Percentiles rank a stretch among this genome's conserved stretches.
These are phyloP conservation scores for Wickerhamiella siamensis DNA, from an alignment of 805 yeast species.

Conservation along the genomic window DNA sequence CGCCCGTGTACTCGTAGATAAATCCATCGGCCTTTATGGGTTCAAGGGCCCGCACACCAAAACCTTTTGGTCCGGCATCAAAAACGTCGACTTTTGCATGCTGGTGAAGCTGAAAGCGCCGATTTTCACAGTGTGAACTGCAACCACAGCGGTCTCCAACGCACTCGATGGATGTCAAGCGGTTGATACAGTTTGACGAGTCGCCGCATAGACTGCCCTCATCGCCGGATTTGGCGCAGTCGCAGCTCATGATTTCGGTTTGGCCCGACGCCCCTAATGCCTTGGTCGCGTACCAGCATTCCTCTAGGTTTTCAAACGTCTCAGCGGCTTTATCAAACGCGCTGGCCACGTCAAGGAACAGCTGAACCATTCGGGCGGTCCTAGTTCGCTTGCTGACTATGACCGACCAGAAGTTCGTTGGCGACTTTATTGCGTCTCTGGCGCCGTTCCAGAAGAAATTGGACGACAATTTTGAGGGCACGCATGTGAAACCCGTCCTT, in stretches of 20 bases:
- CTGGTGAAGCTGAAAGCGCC: slow-evolving; percentile 65
- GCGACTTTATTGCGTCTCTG: slow-evolving; percentile 1
- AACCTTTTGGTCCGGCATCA: slow-evolving; percentile 73
- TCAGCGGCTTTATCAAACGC: slow-evolving; percentile 41
- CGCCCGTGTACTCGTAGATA: slow-evolving; percentile 87
- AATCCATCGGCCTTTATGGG: slow-evolving; percentile 50
- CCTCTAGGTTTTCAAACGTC: slow-evolving; percentile 41
- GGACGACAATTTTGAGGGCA: slow-evolving; percentile 7
- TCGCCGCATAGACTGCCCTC: slow-evolving; percentile 63
- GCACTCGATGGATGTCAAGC: slow-evolving; percentile 89
- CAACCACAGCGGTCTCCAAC: slow-evolving; percentile 54
- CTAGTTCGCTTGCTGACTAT: not conserved
- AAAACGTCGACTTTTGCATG: slow-evolving; percentile 73
- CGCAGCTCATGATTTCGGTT: slow-evolving; percentile 81
- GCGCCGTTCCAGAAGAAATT: slow-evolving; percentile 3
- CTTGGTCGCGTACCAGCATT: slow-evolving; percentile 50
- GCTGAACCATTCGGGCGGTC: slow-evolving; percentile 5
- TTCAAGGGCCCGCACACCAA: slow-evolving; percentile 63
- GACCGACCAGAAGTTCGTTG: slow-evolving; percentile 2
- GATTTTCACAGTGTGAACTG: slow-evolving; percentile 71
- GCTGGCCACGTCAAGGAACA: slow-evolving; percentile 14
- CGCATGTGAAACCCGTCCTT: slow-evolving; percentile 4
- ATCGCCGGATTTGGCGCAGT: slow-evolving; percentile 44
- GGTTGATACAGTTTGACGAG: slow-evolving; percentile 77
- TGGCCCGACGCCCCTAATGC: slow-evolving; percentile 57